Evolutionary conservation across 495 filamentous ascomycete genomes (phyloP), one percentile per base, ranked within the genome.

Genomic region (Immersiella caudata): DNA sequence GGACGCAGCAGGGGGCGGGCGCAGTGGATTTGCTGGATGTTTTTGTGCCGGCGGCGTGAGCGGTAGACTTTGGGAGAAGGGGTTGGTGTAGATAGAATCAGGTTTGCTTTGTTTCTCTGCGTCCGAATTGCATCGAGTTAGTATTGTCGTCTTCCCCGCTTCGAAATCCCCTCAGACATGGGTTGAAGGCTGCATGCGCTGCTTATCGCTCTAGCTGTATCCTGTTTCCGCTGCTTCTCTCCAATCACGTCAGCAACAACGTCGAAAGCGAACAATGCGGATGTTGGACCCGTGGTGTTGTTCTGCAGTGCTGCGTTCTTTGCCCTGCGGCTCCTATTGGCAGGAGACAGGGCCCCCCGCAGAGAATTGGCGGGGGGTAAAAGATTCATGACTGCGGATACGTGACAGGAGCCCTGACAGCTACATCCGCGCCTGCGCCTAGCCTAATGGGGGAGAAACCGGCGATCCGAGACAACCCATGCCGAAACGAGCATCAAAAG

Each of bases 1-100:
- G 70, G 11, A 59, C 67, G 0, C 9, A 14, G 1, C 29, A 40
- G 11, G 66, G 66, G 24, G 65, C 35, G 6, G 65, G 25, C 8
- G 35, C 65, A 12, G 57, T 61, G 0, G 49, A 61, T 29, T 26
- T 29, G 0, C 52, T 60, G 18, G 65, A 67, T 60, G 65, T 60
- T 11, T 67, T 54, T n/a, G 5, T 18, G 6, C 54, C 63, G 21
- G 59, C 27, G 20, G 16, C 9, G 40, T 46, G 40, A 46, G 9
- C 5, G 40, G 5, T 33, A 33, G 29, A 33, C 29, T n/a, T n/a
- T 33, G 29, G 8, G 29, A 33, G 29, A 8, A 33, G 29, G 8
- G 29, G 8, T 8, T 33, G 8, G 29, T 33, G 29, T 33, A 33
- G 29, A 33, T 33, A 33, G 29, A 33, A 33, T 33, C 29, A 33